phyloP scores from a whole-genome alignment of 2,329 filamentous ascomycete genomes.

The Apiospora saccharicola region DNA sequence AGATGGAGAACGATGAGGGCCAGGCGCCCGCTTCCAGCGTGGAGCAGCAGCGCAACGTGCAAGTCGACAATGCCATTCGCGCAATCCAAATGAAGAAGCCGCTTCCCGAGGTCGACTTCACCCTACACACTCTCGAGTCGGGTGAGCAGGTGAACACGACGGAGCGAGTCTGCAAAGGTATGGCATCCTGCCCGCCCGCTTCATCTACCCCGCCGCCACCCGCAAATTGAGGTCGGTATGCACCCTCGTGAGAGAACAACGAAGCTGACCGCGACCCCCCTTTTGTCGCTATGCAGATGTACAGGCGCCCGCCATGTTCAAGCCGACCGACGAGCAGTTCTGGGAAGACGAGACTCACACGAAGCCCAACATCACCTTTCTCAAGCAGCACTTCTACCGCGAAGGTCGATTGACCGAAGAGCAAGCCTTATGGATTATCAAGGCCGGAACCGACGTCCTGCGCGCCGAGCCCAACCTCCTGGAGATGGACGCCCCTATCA shows the following conservation, averaged over 20 bases:
- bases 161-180: conserved; percentile 99
- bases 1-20: conserved; percentile 43
- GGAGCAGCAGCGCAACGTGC: conserved; percentile 60
- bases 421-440: conserved; percentile 95
- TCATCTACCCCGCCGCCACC: conserved; percentile 34
- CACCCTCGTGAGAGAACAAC: conserved; percentile 22
- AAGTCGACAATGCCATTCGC: conserved; percentile 89
- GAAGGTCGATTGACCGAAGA: conserved; percentile 97
- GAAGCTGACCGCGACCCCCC: conserved; percentile 23
- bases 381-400: conserved; percentile 98
- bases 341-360: conserved; percentile 83
- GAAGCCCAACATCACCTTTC: conserved; percentile 91
- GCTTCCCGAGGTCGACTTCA: conserved; percentile 97
- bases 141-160: conserved; percentile 92
- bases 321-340: conserved; percentile 93
- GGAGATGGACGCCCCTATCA: conserved; percentile 99
- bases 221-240: background rate
- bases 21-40: conserved; percentile 45
- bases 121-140: conserved; percentile 98
- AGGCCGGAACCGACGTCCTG: conserved; percentile 85
- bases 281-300: conserved; percentile 71
- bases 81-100: conserved; percentile 96
- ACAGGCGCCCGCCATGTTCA: conserved; percentile 93
- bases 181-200: conserved; percentile 30
- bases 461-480: conserved; percentile 92